A percentile compares a stretch with the other conserved stretches of the same genome.
These are phyloP conservation scores for Otatea glauca DNA, from an alignment of 176 grass and related monocot species.

Conservation along the genomic window DNA sequence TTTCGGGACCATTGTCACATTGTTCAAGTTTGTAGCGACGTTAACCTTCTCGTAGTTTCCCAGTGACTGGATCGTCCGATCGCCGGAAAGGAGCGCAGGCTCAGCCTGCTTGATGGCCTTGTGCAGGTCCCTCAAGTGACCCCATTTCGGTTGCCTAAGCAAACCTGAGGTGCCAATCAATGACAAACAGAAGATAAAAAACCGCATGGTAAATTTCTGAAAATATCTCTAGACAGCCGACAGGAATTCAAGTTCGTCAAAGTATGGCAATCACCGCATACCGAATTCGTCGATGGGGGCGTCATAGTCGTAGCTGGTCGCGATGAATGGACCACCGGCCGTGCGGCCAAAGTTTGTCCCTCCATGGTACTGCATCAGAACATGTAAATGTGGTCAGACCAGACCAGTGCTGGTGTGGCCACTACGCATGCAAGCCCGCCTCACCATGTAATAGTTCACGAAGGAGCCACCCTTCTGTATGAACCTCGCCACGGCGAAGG, in stretches of 20 bases:
- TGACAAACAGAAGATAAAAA: background rate
- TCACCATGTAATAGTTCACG: constrained; percentile 97
- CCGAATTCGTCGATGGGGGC: constrained; percentile 96
- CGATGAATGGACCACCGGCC: constrained; percentile 82
- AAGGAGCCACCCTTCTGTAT: constrained; percentile 95
- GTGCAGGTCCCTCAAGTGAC: constrained; percentile 92
- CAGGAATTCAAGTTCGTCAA: constrained; percentile 35
- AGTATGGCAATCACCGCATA: constrained; percentile 48
- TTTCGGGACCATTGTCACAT: background rate
- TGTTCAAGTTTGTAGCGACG: background rate
- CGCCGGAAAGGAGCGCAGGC: constrained; percentile 57
- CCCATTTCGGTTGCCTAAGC: constrained; percentile 89
- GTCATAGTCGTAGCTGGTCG: constrained; percentile 95
- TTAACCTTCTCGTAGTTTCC: constrained; percentile 80
- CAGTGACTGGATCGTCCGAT: constrained; percentile 60
- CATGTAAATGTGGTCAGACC: constrained; percentile 50
- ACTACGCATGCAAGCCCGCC: constrained; percentile 6
- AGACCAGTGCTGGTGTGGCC: constrained; percentile 27
- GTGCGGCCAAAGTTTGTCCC: constrained; percentile 96
- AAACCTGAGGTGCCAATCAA: constrained; percentile 54
- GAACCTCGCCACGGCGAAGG: constrained; percentile 81
- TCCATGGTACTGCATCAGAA: constrained; percentile 81
- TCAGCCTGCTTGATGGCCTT: constrained; percentile 88
- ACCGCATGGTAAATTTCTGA: background rate
- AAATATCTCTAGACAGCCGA: background rate